phyloP scores from a whole-genome alignment of 2,329 filamentous ascomycete genomes.

The Pyrenophora tritici-repentis region DNA sequence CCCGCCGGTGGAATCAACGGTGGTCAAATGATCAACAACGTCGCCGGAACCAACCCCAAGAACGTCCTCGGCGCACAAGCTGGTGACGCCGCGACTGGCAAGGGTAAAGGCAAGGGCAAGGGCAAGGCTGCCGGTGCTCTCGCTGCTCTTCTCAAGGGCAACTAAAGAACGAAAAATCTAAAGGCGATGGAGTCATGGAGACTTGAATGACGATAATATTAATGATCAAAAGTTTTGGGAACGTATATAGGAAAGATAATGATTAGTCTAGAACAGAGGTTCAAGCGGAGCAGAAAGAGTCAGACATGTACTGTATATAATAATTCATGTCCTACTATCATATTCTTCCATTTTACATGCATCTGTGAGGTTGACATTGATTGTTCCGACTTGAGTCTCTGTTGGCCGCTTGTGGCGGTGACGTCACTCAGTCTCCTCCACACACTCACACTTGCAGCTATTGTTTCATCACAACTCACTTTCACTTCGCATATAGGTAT shows the following conservation, averaged over 20 bases:
- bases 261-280: too few species aligned
- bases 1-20: conserved; percentile 28
- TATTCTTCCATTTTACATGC: neutral
- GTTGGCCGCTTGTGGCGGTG: neutral
- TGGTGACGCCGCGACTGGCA: conserved; percentile 10
- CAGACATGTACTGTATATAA: conserved; percentile 2
- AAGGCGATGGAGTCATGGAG: neutral
- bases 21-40: conserved; percentile 26
- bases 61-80: conserved; percentile 17
- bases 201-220: too few species aligned
- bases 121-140: conserved; percentile 4
- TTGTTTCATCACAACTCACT: neutral
- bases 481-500: neutral
- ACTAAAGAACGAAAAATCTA: neutral
- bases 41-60: conserved; percentile 28
- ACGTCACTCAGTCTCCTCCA: neutral
- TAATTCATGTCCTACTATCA: neutral
- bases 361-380: neutral
- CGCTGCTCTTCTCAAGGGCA: conserved; percentile 3
- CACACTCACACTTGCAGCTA: neutral
- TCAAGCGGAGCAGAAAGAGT: neutral
- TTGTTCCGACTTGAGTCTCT: neutral
- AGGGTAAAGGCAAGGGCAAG: neutral
- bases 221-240: too few species aligned
- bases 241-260: too few species aligned